These are phyloP conservation scores for Rusavskia elegans DNA, from an alignment of 495 filamentous ascomycete species.

Conservation along the genomic window DNA sequence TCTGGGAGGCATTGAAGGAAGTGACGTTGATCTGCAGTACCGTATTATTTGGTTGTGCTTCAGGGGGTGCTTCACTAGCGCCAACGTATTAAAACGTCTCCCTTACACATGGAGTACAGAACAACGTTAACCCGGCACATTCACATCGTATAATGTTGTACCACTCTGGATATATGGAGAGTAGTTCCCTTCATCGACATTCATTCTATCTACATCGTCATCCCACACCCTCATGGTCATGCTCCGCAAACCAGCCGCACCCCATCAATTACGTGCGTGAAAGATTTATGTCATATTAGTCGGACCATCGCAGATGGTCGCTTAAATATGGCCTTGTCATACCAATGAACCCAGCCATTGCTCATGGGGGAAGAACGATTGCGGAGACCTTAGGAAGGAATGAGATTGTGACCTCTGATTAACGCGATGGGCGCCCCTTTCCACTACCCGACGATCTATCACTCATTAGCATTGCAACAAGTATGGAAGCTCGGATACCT, in stretches of 20 bases:
- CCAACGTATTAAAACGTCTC: background rate
- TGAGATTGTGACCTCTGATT: too few relatives aligned
- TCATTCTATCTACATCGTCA: background rate
- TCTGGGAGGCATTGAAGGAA: background rate
- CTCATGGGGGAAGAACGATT: background rate
- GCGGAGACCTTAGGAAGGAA: background rate
- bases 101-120: background rate
- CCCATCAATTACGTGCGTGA: background rate
- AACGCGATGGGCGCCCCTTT: slow-evolving; percentile 3
- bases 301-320: background rate
- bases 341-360: background rate
- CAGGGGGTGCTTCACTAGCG: background rate
- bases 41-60: background rate
- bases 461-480: background rate
- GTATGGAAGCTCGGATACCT: slow-evolving; percentile 24
- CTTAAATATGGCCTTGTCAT: background rate
- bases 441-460: slow-evolving; percentile 12
- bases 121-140: too few relatives aligned
- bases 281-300: background rate
- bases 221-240: background rate
- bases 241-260: background rate
- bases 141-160: too few relatives aligned
- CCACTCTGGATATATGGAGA: too few relatives aligned
- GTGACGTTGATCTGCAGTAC: background rate
- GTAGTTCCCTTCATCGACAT: background rate